Percentiles rank a stretch among this genome's conserved stretches.
Evolutionary conservation across 176 grass and related monocot species (phyloP).

Genomic region (Zoysia pacifica): DNA sequence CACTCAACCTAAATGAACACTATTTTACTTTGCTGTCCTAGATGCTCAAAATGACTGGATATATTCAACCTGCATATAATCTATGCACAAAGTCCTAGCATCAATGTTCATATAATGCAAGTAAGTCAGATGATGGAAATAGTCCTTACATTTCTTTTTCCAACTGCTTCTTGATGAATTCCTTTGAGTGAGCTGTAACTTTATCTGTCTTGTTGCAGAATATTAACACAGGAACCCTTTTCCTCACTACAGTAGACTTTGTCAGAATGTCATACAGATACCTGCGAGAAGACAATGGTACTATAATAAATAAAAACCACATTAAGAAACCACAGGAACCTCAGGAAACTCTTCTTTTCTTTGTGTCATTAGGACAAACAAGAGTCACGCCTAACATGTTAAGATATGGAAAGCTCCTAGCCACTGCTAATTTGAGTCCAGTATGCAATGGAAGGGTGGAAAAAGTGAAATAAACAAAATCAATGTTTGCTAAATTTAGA

Average conservation of each 20-base stretch:
- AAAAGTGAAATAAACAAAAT: background rate
- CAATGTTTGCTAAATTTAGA: background rate
- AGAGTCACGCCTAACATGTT: background rate
- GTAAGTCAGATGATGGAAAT: background rate
- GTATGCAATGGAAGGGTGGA: background rate
- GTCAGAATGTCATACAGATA: slow-evolving; percentile 95
- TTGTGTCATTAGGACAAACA: no score
- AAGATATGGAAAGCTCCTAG: no score
- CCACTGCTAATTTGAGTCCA: background rate
- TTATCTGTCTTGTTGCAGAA: slow-evolving; percentile 97
- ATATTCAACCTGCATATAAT: background rate
- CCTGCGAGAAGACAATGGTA: slow-evolving; percentile 35
- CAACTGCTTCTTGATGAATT: slow-evolving; percentile 96
- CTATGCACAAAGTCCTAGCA: background rate
- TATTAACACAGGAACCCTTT: slow-evolving; percentile 75
- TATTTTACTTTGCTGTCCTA: background rate
- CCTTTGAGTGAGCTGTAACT: slow-evolving; percentile 96
- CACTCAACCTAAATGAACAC: background rate
- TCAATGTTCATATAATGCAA: background rate
- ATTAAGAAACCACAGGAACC: background rate
- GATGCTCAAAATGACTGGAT: background rate
- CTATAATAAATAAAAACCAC: background rate
- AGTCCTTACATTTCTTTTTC: slow-evolving; percentile 91
- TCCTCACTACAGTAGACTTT: slow-evolving; percentile 76
- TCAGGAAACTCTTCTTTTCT: no score